phyloP scores from a whole-genome alignment of 495 filamentous ascomycete species.

The Lepraria neglecta region DNA sequence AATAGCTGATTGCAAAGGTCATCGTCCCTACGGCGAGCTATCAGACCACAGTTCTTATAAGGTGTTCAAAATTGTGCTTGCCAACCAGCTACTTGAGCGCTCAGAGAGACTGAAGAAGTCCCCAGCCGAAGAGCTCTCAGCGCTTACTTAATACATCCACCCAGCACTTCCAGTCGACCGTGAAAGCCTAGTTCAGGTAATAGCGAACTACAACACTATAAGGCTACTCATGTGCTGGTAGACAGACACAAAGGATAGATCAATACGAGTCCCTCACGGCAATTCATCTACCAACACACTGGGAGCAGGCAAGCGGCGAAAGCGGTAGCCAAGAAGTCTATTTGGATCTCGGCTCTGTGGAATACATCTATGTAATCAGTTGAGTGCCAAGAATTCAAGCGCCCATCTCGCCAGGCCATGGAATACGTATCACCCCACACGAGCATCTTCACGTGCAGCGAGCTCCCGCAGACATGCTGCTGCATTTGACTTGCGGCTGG shows the following conservation, averaged over 20 bases:
- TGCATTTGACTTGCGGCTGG: background rate
- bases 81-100: background rate
- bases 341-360: background rate
- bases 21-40: background rate
- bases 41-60: background rate
- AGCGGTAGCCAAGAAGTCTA: background rate
- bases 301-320: background rate
- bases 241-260: background rate
- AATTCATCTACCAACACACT: background rate
- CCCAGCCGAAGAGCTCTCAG: background rate
- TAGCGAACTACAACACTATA: background rate
- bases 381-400: background rate
- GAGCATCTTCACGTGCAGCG: background rate
- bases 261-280: background rate
- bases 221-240: background rate
- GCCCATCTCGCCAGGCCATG: background rate
- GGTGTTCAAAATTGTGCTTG: background rate
- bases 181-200: background rate
- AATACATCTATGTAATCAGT: background rate
- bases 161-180: background rate
- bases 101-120: background rate
- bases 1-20: background rate
- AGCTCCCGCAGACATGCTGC: background rate
- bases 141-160: background rate
- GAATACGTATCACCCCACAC: background rate